Conservation (phyloP, 2,329 filamentous ascomycete species). For the Rugonectria rugulosa region DNA sequence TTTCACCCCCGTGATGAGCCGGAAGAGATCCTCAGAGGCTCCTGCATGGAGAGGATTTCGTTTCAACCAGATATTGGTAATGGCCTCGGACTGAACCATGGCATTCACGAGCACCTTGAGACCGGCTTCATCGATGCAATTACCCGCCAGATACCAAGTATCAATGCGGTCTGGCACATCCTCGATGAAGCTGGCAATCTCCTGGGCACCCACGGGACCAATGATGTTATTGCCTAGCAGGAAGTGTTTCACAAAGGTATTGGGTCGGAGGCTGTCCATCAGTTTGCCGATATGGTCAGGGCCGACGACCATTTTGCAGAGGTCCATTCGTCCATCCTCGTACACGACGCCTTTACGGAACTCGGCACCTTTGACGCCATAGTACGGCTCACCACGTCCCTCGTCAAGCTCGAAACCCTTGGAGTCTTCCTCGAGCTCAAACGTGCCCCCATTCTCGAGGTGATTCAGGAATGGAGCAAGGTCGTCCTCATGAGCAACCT, state of each 20-base stretch:
- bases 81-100: conserved; percentile 50
- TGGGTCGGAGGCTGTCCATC: conserved; percentile 56
- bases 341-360: conserved; percentile 53
- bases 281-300: conserved; percentile 58
- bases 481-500: conserved; percentile 41
- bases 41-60: conserved; percentile 57
- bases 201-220: conserved; percentile 55
- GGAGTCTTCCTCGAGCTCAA: conserved; percentile 31
- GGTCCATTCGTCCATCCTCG: conserved; percentile 60
- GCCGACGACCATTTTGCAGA: conserved; percentile 64
- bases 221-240: conserved; percentile 64
- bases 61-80: conserved; percentile 63
- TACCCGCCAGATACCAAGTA: conserved; percentile 64
- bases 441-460: conserved; percentile 42
- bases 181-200: conserved; percentile 54
- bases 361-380: conserved; percentile 45
- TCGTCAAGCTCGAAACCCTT: conserved; percentile 42
- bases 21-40: conserved; percentile 50
- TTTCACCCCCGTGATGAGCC: conserved; percentile 51
- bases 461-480: conserved; percentile 46
- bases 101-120: conserved; percentile 54
- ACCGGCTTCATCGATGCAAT: conserved; percentile 55
- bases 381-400: conserved; percentile 48
- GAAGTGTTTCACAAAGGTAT: conserved; percentile 58
- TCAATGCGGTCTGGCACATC: conserved; percentile 57